These are phyloP conservation scores for Penicillium decumbens DNA, from an alignment of 2,329 filamentous ascomycete species.

Conservation along the genomic window DNA sequence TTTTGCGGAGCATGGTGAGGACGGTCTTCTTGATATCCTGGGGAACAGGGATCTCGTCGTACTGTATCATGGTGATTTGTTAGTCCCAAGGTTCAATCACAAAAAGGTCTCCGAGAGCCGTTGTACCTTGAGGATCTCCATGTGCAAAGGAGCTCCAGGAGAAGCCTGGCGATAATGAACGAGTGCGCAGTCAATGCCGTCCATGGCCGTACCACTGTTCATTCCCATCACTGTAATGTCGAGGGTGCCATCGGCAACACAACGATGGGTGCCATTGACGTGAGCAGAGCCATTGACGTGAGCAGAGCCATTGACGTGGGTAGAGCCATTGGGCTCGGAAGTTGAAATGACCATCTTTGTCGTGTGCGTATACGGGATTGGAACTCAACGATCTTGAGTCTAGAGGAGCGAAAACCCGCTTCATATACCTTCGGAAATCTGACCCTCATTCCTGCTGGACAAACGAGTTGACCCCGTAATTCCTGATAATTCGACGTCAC, in stretches of 20 bases:
- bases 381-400: not conserved
- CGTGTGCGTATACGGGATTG: not conserved
- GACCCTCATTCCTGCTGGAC: not conserved
- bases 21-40: constrained; percentile 51
- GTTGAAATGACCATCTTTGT: constrained; percentile 4
- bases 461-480: not conserved
- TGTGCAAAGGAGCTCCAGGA: constrained; percentile 50
- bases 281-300: too few species aligned
- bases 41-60: constrained; percentile 51
- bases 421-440: constrained; percentile 4
- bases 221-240: constrained; percentile 46
- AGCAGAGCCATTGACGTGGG: not conserved
- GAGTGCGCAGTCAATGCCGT: constrained; percentile 55
- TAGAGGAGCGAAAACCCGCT: constrained; percentile 2
- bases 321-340: constrained; percentile 5
- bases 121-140: constrained; percentile 45
- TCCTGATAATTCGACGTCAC: not conserved
- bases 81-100: not conserved
- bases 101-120: not conserved
- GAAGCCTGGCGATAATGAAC: constrained; percentile 52
- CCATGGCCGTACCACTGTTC: constrained; percentile 51
- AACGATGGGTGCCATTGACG: constrained; percentile 13
- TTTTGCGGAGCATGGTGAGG: constrained; percentile 53
- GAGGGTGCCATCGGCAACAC: constrained; percentile 42
- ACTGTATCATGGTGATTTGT: constrained; percentile 30